Evolutionary conservation across 768 basidiomycete species (phyloP).

Genomic region (Chiua virens): DNA sequence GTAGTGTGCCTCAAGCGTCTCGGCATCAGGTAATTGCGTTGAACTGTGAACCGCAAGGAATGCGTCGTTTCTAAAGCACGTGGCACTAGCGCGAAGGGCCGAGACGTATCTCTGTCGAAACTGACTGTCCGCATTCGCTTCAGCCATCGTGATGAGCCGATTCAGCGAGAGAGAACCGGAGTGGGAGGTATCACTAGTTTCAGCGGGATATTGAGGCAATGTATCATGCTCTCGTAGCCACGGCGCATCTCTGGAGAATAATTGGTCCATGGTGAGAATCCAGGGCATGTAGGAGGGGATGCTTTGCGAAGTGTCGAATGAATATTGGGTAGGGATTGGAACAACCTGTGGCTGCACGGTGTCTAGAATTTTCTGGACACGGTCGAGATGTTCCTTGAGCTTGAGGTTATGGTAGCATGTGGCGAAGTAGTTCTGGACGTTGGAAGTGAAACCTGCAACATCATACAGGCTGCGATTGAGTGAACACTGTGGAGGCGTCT

Average conservation of each 20-base stretch:
- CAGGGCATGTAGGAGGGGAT: neutral
- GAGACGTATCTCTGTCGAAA: constrained; percentile 14
- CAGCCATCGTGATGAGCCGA: constrained; percentile 2
- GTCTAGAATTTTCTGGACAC: constrained; percentile 10
- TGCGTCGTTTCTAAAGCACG: constrained; percentile 5
- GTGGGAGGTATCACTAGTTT: neutral
- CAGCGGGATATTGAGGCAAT: neutral
- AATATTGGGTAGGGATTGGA: neutral
- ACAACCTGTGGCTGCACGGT: neutral
- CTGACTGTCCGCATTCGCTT: constrained; percentile 4
- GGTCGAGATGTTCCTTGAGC: constrained; percentile 13
- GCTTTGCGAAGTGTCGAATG: neutral
- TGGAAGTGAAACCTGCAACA: neutral
- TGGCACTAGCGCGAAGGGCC: constrained; percentile 6
- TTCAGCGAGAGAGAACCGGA: neutral
- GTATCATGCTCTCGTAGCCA: neutral
- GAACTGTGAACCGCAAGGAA: neutral
- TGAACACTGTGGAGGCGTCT: constrained; percentile 6
- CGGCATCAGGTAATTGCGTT: neutral
- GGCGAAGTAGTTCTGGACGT: constrained; percentile 3
- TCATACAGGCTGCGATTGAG: constrained; percentile 5
- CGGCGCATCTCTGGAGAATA: constrained; percentile 9
- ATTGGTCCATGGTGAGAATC: neutral
- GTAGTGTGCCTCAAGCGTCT: constrained; percentile 11
- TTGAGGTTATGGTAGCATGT: constrained; percentile 17